Evolutionary conservation across 2,329 filamentous ascomycete species (phyloP).

Genomic region (Cytospora leucostoma): DNA sequence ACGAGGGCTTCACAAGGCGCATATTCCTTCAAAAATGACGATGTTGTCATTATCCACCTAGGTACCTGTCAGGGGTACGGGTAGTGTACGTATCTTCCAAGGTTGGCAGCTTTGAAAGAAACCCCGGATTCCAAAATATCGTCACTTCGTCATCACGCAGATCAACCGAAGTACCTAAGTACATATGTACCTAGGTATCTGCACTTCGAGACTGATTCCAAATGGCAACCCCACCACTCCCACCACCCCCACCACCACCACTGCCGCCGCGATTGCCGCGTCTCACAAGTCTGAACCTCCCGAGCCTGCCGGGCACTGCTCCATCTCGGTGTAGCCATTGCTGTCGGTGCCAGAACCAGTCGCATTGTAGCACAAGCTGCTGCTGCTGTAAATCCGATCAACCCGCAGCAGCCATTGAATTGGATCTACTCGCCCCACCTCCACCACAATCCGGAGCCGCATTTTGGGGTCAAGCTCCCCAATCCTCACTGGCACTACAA

Average conservation of each 20-base stretch:
- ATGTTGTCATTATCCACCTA: not conserved
- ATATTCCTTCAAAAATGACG: not conserved
- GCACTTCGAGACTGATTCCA: not conserved
- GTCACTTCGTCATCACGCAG: too few species aligned
- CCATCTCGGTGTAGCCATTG: not conserved
- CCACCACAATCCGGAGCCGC: constrained; percentile 1
- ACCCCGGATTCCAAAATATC: too few species aligned
- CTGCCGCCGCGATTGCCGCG: not conserved
- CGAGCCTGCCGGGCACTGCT: constrained; percentile 11
- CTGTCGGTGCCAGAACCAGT: too few species aligned
- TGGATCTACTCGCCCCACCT: constrained; percentile 20
- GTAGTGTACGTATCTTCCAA: too few species aligned
- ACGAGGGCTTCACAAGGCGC: too few species aligned
- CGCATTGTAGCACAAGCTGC: too few species aligned
- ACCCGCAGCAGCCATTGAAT: constrained; percentile 11
- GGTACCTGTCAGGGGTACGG: not conserved
- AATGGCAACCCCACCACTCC: not conserved
- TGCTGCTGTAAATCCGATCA: not conserved
- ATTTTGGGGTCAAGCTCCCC: constrained; percentile 8
- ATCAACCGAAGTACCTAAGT: too few species aligned
- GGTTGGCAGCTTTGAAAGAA: too few species aligned
- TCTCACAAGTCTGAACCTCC: not conserved
- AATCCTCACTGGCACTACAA: constrained; percentile 15
- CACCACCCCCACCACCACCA: constrained; percentile 15
- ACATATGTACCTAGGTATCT: too few species aligned